Percentiles rank a stretch among this genome's conserved stretches.
Evolutionary conservation across 1,284 basidiomycete genomes (phyloP).

Genomic region (Puccinia hordei): DNA sequence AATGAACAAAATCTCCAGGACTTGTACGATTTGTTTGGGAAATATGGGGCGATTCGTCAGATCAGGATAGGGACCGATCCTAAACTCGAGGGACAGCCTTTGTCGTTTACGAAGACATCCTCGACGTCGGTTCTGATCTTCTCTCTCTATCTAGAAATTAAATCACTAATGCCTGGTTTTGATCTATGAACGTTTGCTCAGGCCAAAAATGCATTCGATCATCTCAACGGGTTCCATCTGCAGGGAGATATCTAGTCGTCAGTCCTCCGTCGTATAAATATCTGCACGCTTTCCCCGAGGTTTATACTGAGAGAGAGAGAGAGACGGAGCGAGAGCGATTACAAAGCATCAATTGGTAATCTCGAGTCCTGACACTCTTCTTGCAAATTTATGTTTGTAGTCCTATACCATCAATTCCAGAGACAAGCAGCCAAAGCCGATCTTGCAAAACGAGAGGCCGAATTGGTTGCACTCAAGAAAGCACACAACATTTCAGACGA

Average conservation of each 20-base stretch:
- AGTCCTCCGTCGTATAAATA: constrained; percentile 39
- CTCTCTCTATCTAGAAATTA: neutral
- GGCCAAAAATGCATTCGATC: constrained; percentile 87
- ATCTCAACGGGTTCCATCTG: constrained; percentile 95
- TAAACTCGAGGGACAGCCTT: constrained; percentile 96
- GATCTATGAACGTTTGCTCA: constrained; percentile 49
- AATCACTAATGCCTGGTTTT: neutral
- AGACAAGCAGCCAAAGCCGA: constrained; percentile 94
- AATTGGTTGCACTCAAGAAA: constrained; percentile 81
- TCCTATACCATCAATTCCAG: constrained; percentile 94
- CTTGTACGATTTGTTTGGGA: constrained; percentile 94
- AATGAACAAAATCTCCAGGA: constrained; percentile 66
- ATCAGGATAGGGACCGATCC: constrained; percentile 86
- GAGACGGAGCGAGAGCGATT: no score
- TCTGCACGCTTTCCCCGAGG: neutral
- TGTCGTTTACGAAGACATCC: constrained; percentile 65
- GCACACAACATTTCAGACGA: constrained; percentile 64
- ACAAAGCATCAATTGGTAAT: neutral
- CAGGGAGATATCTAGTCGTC: constrained; percentile 84
- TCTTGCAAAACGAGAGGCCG: constrained; percentile 84
- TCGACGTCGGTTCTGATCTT: constrained; percentile 56
- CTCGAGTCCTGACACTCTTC: neutral
- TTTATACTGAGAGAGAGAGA: no score
- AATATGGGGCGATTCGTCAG: constrained; percentile 94
- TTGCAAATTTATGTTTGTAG: constrained; percentile 60